phyloP scores from a whole-genome alignment of 164 flowering plant species.

The Saururus chinensis region DNA sequence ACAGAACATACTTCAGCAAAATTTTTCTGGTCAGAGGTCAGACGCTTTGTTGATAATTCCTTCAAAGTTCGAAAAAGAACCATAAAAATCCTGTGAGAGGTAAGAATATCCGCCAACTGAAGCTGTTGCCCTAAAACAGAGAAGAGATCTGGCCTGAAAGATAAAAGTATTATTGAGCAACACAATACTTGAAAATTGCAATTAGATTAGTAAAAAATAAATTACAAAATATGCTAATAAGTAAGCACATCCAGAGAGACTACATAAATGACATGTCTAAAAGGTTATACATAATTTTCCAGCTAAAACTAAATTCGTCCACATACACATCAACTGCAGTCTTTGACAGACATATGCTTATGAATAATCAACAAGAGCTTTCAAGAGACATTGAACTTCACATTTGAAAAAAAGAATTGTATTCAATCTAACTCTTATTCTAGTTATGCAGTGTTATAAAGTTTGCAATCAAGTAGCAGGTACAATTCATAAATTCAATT shows the following conservation, averaged over 20 bases:
- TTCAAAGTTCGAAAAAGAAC: slow-evolving; percentile 81
- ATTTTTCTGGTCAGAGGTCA: slow-evolving; percentile 65
- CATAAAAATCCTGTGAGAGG: slow-evolving; percentile 80
- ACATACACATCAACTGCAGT: too few relatives aligned
- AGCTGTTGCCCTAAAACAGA: slow-evolving; percentile 68
- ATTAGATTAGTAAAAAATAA: not conserved
- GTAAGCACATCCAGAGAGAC: too few relatives aligned
- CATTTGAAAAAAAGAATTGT: too few relatives aligned
- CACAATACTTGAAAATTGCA: not conserved
- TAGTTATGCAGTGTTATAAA: too few relatives aligned
- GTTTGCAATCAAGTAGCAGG: not conserved
- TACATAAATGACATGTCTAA: too few relatives aligned
- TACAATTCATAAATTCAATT: not conserved
- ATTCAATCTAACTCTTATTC: too few relatives aligned
- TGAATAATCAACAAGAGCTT: too few relatives aligned
- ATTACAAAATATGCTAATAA: too few relatives aligned
- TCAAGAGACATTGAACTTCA: too few relatives aligned
- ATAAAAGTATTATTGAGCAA: slow-evolving; percentile 1
- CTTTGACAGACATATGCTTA: too few relatives aligned
- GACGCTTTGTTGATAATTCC: slow-evolving; percentile 92
- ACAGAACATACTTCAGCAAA: slow-evolving; percentile 55
- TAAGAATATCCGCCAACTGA: slow-evolving; percentile 68
- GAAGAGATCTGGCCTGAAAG: slow-evolving; percentile 80
- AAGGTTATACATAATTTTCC: too few relatives aligned
- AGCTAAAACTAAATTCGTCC: too few relatives aligned